These are phyloP conservation scores for Westerdykella sp. DNA, from an alignment of 2,329 filamentous ascomycete species.

Conservation along the genomic window DNA sequence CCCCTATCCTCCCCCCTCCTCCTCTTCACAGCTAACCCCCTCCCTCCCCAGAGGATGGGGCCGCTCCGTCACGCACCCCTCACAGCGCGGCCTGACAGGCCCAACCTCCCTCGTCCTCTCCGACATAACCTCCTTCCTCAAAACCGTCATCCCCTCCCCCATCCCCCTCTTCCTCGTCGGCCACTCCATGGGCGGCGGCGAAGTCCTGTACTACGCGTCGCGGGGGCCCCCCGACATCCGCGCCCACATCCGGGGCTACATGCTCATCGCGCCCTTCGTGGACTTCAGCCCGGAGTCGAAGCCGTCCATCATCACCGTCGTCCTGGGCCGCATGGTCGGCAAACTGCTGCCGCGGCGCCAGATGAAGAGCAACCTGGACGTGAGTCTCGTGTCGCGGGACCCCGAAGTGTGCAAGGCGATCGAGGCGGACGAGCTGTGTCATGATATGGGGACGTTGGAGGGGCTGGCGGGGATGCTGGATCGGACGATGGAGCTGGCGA, in stretches of 20 bases:
- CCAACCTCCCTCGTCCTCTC: constrained; percentile 64
- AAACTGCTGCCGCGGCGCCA: constrained; percentile 62
- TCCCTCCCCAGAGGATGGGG: constrained; percentile 66
- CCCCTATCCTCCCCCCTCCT: background rate
- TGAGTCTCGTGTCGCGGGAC: constrained; percentile 62
- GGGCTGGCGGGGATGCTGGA: constrained; percentile 73
- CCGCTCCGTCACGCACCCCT: constrained; percentile 55
- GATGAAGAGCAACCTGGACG: constrained; percentile 59
- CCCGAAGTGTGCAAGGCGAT: constrained; percentile 55
- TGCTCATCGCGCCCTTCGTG: constrained; percentile 74
- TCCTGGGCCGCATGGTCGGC: constrained; percentile 60
- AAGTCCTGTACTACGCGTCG: constrained; percentile 58
- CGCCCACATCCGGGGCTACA: constrained; percentile 61
- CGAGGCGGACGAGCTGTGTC: constrained; percentile 62
- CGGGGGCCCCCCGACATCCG: constrained; percentile 48
- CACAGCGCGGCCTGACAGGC: constrained; percentile 66
- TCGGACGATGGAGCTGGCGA: constrained; percentile 56
- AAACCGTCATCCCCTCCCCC: constrained; percentile 48
- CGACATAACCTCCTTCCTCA: constrained; percentile 73
- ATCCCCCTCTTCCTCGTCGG: constrained; percentile 76
- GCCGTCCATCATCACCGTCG: constrained; percentile 58
- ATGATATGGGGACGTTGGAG: constrained; percentile 81
- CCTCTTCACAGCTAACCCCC: constrained; percentile 6
- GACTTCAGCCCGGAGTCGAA: constrained; percentile 60
- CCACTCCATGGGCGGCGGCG: constrained; percentile 84